These are phyloP conservation scores for Amyloporia xantha DNA, from an alignment of 768 basidiomycete genomes.

Conservation along the genomic window DNA sequence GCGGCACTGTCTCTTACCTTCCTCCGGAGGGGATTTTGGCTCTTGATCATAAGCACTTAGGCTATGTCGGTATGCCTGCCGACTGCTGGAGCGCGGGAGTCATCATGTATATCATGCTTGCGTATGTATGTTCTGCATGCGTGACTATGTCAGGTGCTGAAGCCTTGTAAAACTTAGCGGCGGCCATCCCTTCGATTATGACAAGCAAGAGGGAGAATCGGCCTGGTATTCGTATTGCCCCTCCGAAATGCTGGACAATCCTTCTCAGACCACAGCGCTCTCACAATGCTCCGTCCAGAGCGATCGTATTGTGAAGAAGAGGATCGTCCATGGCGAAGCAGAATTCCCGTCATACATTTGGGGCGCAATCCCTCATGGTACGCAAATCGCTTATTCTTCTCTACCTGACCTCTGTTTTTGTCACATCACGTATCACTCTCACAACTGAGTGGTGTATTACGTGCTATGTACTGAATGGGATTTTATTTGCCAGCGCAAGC, in stretches of 20 bases:
- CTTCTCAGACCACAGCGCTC: conserved; percentile 12
- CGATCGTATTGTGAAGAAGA: conserved; percentile 58
- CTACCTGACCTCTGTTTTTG: too few relatives aligned
- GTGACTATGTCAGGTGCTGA: background rate
- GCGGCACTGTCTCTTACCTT: conserved; percentile 82
- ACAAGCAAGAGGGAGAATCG: conserved; percentile 20
- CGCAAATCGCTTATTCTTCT: conserved; percentile 14
- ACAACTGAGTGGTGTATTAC: too few relatives aligned
- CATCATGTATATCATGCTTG: conserved; percentile 76
- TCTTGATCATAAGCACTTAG: conserved; percentile 64
- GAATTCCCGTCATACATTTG: conserved; percentile 52
- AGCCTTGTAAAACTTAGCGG: conserved; percentile 39
- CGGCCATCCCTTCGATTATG: conserved; percentile 72
- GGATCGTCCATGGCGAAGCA: conserved; percentile 58
- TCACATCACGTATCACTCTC: background rate
- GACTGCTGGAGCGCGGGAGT: conserved; percentile 89
- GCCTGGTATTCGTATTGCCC: conserved; percentile 14
- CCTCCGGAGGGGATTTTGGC: conserved; percentile 83
- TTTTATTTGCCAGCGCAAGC: conserved; percentile 38
- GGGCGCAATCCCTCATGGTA: conserved; percentile 54
- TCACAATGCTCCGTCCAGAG: conserved; percentile 40
- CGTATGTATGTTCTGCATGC: conserved; percentile 41
- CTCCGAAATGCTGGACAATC: conserved; percentile 14
- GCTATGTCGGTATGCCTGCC: conserved; percentile 77
- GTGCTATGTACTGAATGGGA: background rate